phyloP scores from a whole-genome alignment of 352 stramenopile species.

The Thraustochytrium sp. region DNA sequence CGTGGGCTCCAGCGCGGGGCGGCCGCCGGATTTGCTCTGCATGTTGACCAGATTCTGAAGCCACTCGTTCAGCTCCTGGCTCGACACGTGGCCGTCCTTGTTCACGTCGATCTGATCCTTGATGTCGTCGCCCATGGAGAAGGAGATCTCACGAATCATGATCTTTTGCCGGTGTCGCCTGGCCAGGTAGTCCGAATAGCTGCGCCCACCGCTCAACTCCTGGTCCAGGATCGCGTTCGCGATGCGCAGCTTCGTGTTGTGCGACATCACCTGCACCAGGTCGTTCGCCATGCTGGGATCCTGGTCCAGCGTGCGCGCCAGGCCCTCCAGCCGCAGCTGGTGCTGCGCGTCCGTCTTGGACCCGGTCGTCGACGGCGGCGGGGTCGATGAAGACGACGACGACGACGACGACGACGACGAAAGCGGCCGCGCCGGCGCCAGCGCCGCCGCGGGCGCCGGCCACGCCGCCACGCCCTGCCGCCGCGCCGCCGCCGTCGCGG shows the following conservation, averaged over 20 bases:
- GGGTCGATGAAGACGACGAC: too few relatives aligned
- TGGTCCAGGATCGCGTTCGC: conserved; percentile 39
- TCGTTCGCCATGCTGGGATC: not conserved
- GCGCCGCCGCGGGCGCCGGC: too few relatives aligned
- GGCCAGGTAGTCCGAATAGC: conserved; percentile 26
- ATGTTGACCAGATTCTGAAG: conserved; percentile 32
- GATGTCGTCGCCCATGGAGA: conserved; percentile 31
- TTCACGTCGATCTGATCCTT: conserved; percentile 35
- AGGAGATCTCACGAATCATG: conserved; percentile 40
- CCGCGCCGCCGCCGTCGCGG: too few relatives aligned
- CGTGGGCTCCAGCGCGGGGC: not conserved
- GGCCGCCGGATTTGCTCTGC: not conserved
- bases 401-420: too few relatives aligned
- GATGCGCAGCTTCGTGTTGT: conserved; percentile 28
- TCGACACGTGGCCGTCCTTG: conserved; percentile 21
- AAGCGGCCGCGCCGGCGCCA: too few relatives aligned
- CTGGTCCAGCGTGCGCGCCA: conserved; percentile 5
- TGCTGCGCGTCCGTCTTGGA: not conserved
- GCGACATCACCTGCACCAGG: not conserved
- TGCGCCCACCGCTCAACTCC: not conserved
- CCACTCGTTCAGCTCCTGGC: conserved; percentile 25
- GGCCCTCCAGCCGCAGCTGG: not conserved
- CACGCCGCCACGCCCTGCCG: too few relatives aligned
- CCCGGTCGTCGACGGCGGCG: too few relatives aligned
- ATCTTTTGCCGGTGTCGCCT: conserved; percentile 18